Base-by-base conservation (phyloP, 1,139 yeast species). In the Taphrina wiesneri region DNA sequence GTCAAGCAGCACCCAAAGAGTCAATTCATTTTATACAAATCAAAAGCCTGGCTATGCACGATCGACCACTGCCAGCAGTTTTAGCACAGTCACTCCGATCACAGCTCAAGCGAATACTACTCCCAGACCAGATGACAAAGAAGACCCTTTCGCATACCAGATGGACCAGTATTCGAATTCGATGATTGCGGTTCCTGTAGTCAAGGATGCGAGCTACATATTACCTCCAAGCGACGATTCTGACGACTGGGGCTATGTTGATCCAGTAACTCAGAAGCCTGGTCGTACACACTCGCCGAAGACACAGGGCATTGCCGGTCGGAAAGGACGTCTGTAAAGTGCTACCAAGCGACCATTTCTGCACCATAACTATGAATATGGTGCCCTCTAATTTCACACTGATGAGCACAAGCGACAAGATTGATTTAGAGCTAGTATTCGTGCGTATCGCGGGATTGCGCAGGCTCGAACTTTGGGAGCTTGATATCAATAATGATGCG, bases 161-260 rank as follows among this genome's bases (percentile, higher is more conserved):
- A 54, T 54, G 59, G 59, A 54, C 6, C 45, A 54, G 25, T 54
- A 36, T 23, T 39, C 47, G 3, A 41, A 23, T 25, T 54, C 59
- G 21, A 54, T 54, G 59, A 21, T 54, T 6, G 36, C 46, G 9
- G 59, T 54, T 13, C 59, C 59, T 25, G 26, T 54, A 7, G 59
- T 54, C 36, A 54, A 54, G 21, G 59, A 39, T 39, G 30, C 59
- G 17, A 36, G 36, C 49, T 54, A 54, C 36, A 54, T 54, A 15
- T 23, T 54, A 23, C 59, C 59, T 15, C 59, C 59, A 17, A 54
- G 32, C 4, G 59, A 39, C 21, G 47, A 54, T 21, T 23, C 43
- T 17, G 59, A 54, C 19, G 59, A 54, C 34, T 54, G 59, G 59
- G 59, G 59, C 2, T 54, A 54, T 54, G 36, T 21, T 2, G 59